These are phyloP conservation scores for Licmophora abbreviata DNA, from an alignment of 108 stramenopile genomes.

Conservation along the genomic window DNA sequence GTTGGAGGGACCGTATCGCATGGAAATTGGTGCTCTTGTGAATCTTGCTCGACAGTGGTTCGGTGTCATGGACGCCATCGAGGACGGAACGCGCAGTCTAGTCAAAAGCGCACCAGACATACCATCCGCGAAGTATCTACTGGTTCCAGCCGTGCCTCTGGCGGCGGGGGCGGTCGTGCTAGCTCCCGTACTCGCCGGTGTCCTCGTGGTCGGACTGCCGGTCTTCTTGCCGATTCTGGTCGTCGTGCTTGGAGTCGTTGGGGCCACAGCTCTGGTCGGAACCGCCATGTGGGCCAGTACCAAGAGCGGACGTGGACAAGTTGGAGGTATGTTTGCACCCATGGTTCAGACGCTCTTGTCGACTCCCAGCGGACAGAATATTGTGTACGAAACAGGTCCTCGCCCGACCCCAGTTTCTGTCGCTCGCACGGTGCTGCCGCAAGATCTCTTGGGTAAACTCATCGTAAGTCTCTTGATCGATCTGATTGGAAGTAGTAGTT, in stretches of 20 bases:
- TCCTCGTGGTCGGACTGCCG: conserved; percentile 59
- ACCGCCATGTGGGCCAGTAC: conserved; percentile 48
- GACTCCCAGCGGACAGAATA: conserved; percentile 44
- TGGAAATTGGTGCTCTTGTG: conserved; percentile 59
- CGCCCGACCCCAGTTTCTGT: conserved; percentile 62
- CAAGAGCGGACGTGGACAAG: conserved; percentile 28
- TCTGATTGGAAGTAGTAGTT: conserved; percentile 68
- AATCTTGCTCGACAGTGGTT: conserved; percentile 54
- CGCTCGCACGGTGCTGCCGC: conserved; percentile 52
- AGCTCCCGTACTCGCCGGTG: conserved; percentile 44
- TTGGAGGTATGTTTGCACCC: conserved; percentile 34
- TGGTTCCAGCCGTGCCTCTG: conserved; percentile 55
- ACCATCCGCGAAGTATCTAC: conserved; percentile 32
- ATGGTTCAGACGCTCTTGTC: conserved; percentile 36
- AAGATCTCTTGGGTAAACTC: conserved; percentile 54
- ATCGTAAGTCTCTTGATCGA: conserved; percentile 61
- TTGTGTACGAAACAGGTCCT: conserved; percentile 75
- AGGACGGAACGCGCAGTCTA: conserved; percentile 19
- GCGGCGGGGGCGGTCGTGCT: conserved; percentile 34
- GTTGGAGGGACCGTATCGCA: conserved; percentile 62
- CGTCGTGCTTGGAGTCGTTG: conserved; percentile 9
- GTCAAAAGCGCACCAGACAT: conserved; percentile 8
- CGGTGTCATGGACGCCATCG: conserved; percentile 36
- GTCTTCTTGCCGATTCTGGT: conserved; percentile 55
- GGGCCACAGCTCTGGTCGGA: conserved; percentile 10